phyloP scores from a whole-genome alignment of 805 yeast species.

The Starmerella etchellsii region DNA sequence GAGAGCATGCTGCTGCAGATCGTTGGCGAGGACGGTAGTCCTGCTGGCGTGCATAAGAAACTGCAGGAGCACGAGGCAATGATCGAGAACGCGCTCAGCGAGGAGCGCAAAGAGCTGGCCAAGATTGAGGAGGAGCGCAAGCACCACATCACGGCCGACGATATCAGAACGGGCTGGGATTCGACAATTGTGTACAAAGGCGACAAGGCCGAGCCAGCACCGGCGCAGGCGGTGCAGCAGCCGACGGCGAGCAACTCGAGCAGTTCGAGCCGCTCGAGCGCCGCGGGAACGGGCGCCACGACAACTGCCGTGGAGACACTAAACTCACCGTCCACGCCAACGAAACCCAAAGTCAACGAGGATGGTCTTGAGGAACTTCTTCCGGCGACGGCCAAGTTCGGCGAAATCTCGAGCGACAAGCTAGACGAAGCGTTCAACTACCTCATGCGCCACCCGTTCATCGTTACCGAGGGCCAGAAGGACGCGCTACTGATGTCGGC shows the following conservation, averaged over 20 bases:
- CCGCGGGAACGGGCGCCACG: conserved; percentile 15
- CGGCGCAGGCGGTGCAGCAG: not conserved
- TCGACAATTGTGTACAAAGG: conserved; percentile 62
- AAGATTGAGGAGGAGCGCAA: conserved; percentile 59
- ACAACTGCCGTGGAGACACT: conserved; percentile 27
- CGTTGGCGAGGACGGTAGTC: conserved; percentile 41
- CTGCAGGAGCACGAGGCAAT: conserved; percentile 45
- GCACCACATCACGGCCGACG: conserved; percentile 73
- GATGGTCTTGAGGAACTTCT: conserved; percentile 30
- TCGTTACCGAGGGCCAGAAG: conserved; percentile 71
- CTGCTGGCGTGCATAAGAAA: conserved; percentile 26
- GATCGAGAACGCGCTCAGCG: conserved; percentile 42
- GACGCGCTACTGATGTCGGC: conserved; percentile 90
- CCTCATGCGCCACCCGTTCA: conserved; percentile 44
- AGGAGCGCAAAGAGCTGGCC: conserved; percentile 52
- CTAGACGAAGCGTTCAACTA: conserved; percentile 39
- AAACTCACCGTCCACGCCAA: conserved; percentile 16
- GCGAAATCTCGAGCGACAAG: conserved; percentile 41
- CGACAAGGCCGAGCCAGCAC: conserved; percentile 24
- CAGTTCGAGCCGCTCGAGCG: not conserved
- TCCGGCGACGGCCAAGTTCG: conserved; percentile 54
- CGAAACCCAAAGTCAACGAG: conserved; percentile 16
- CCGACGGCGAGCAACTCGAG: not conserved
- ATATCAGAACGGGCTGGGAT: conserved; percentile 84
- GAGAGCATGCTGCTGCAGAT: conserved; percentile 78